Conservation (phyloP, 768 basidiomycete species). For the Tylopilus sp. region DNA sequence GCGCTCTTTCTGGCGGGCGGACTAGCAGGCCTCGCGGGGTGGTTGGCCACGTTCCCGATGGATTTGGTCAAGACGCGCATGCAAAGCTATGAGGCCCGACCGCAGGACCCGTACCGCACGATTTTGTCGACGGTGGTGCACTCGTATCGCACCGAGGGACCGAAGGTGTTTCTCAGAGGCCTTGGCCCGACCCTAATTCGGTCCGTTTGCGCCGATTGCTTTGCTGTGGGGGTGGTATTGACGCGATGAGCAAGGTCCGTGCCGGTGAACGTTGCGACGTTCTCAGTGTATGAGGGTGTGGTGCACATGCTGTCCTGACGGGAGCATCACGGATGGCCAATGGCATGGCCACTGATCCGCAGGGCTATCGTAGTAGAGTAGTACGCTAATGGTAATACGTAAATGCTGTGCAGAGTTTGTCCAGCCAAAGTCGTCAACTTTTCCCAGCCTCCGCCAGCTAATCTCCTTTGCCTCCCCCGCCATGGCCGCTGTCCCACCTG, state of each 20-base stretch:
- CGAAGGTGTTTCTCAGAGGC: too few species aligned
- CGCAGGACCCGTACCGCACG: too few species aligned
- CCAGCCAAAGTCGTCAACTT: conserved; percentile 20
- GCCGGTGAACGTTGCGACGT: conserved; percentile 80
- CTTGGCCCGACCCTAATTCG: conserved; percentile 58
- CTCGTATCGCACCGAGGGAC: too few species aligned
- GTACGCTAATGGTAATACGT: too few species aligned
- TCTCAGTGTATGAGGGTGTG: conserved; percentile 51
- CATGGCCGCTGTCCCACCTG: conserved; percentile 25
- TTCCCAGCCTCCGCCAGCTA: too few species aligned
- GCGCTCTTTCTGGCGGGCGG: conserved; percentile 29
- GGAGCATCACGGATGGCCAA: too few species aligned
- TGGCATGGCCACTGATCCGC: too few species aligned
- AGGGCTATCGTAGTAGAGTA: too few species aligned
- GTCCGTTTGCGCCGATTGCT: conserved; percentile 31
- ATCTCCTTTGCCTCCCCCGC: conserved; percentile 24
- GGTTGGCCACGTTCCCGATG: conserved; percentile 65
- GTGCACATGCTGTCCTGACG: conserved; percentile 23
- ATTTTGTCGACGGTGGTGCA: conserved; percentile 46
- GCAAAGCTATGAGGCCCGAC: conserved; percentile 52
- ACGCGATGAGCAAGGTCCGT: conserved; percentile 49
- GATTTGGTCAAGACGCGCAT: conserved; percentile 91
- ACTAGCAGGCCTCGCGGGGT: conserved; percentile 72
- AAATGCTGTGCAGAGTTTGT: conserved; percentile 30
- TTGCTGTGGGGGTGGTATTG: background rate